Evolutionary conservation across 208 protist genomes (phyloP).

Genomic region (Trypanosoma theileri): DNA sequence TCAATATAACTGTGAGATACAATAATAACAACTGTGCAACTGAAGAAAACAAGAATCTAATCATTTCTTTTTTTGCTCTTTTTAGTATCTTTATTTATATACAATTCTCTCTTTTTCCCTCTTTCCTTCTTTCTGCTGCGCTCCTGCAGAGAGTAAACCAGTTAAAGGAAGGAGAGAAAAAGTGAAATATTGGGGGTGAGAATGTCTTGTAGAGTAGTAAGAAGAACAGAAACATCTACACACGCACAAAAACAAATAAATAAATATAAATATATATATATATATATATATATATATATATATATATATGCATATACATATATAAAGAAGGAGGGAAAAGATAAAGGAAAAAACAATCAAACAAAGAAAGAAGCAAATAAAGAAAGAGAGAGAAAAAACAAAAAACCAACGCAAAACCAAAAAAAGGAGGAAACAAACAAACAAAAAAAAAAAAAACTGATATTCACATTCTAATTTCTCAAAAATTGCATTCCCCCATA

Average conservation of each 20-base stretch:
- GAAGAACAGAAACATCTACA: too few species aligned
- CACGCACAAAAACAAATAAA: background rate
- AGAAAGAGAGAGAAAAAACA: background rate
- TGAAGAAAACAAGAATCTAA: too few species aligned
- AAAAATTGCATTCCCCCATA: background rate
- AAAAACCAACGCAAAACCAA: background rate
- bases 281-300: conserved; percentile 14
- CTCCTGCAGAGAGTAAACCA: too few species aligned
- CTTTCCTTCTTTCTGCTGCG: too few species aligned
- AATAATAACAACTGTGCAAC: too few species aligned
- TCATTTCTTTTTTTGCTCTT: background rate
- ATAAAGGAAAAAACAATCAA: background rate
- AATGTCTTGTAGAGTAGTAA: background rate
- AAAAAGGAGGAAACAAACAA: background rate
- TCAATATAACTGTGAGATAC: too few species aligned
- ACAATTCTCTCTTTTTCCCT: too few species aligned
- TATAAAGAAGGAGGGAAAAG: conserved; percentile 1
- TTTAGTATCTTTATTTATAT: too few species aligned
- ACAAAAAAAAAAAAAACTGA: background rate
- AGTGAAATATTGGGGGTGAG: background rate
- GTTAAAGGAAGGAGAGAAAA: background rate
- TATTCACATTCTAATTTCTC: background rate
- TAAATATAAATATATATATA: conserved; percentile 8
- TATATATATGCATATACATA: background rate
- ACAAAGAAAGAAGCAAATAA: background rate